phyloP scores from a whole-genome alignment of 225 moss, liverwort and hornwort species.

The Polytrichum formosum region DNA sequence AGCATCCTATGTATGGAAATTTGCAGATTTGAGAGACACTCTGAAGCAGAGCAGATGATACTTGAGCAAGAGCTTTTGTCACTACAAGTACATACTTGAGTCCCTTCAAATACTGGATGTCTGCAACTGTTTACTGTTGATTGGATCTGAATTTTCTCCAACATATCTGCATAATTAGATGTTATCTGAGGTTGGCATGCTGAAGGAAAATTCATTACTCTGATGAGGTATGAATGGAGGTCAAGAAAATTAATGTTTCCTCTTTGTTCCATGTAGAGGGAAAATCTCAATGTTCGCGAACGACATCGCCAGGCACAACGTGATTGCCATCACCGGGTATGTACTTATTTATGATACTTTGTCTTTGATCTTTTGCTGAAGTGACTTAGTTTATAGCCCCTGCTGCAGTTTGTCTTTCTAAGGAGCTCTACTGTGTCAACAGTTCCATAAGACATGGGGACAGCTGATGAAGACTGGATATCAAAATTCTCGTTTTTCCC shows the following conservation, averaged over 20 bases:
- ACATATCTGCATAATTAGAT: too few relatives aligned
- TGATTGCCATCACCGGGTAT: slow-evolving; percentile 71
- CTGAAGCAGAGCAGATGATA: slow-evolving; percentile 29
- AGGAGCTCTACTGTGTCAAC: slow-evolving; percentile 10
- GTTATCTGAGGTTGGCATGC: too few relatives aligned
- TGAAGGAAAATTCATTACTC: too few relatives aligned
- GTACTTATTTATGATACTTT: not conserved
- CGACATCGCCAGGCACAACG: slow-evolving; percentile 75
- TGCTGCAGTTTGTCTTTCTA: too few relatives aligned
- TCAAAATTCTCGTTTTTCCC: slow-evolving; percentile 93
- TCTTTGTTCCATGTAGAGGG: slow-evolving; percentile 34
- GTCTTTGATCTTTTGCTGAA: too few relatives aligned
- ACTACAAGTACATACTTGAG: slow-evolving; percentile 4
- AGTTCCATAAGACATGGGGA: slow-evolving; percentile 95
- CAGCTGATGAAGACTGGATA: slow-evolving; percentile 98
- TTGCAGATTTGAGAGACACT: slow-evolving; percentile 42
- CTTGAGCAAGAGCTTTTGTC: slow-evolving; percentile 29
- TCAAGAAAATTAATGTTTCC: not conserved
- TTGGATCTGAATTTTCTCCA: too few relatives aligned
- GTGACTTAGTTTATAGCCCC: too few relatives aligned
- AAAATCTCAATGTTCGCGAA: slow-evolving; percentile 54
- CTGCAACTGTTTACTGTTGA: too few relatives aligned
- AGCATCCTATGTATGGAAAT: not conserved
- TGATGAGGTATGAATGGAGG: too few relatives aligned
- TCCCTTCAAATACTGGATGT: too few relatives aligned